Base-by-base conservation (phyloP, 2,329 filamentous ascomycete species). In the Tolypocladium nubicola region DNA sequence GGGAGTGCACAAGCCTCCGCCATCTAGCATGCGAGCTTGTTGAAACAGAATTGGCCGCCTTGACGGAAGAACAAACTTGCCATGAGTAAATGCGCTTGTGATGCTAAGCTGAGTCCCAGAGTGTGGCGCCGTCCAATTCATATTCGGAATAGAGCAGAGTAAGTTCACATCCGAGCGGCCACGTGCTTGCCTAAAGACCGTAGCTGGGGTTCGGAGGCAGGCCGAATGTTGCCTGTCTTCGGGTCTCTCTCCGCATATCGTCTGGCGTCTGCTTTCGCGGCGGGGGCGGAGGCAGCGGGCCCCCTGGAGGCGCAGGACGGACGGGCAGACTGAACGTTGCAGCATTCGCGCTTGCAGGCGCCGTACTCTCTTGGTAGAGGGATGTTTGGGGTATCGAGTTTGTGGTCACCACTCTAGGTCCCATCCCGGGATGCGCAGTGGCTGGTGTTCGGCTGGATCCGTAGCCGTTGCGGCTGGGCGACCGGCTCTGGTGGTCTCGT, bases 321-420 rank as follows among this genome's bases (percentile, higher is more conserved):
- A 88, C 79, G 1, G 87, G 85, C 53, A 90, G 74, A 40, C 79
- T 81, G 57, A 87, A 86, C 3, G 80, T 82, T 19, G 75, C 69
- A 55, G 72, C 72, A 59, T 72, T 77, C 49, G 75, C 74, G 62
- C 76, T 79, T 56, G 73, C 67, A 56, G 70, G 72, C 38, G 65
- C 73, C 59, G 67, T 65, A 58, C 62, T 73, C 21, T 76, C 75
- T 2, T 71, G 62, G 37, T 73, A 73, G 23, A 68, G 67, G 30
- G 68, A 62, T 14, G 73, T 71, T 65, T 78, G 79, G 37, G 80
- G 80, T 59, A 81, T 75, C 43, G 80, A 81, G 61, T 78, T 79
- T 50, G 79, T 76, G 7, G 78, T 79, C 43, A 68, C 70, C 61
- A 78, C 75, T 70, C 82, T 74, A 61, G 75, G 71, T 60, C 79